A percentile compares a stretch with the other conserved stretches of the same genome.
Conservation (phyloP, 306 rosid genomes). For the Malus sieversii region DNA sequence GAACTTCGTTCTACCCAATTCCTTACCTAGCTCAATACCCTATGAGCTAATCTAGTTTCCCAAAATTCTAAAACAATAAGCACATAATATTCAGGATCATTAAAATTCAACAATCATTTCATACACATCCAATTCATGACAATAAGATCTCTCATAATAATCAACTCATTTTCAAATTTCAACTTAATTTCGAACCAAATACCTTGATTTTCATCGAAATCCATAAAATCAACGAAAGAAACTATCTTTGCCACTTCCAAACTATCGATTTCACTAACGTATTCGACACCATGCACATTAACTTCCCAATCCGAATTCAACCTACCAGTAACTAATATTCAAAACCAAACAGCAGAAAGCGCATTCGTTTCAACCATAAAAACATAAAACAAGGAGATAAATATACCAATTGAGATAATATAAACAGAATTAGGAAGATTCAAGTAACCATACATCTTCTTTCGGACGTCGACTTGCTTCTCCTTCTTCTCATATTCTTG, state of each 20-base stretch:
- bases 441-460: conserved; percentile 57
- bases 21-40: not conserved
- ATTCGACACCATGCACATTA: not conserved
- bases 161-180: not conserved
- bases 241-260: not conserved
- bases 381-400: not conserved
- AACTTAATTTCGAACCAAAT: not conserved
- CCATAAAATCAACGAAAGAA: not conserved
- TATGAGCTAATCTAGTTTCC: not conserved
- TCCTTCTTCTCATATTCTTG: conserved; percentile 91
- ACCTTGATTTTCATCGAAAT: not conserved
- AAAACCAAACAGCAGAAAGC: not conserved
- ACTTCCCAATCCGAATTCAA: not conserved
- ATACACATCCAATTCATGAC: not conserved
- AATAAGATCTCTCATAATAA: not conserved
- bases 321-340: not conserved
- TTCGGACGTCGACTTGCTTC: conserved; percentile 89
- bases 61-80: not conserved
- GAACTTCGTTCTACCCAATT: not conserved
- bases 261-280: not conserved
- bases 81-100: not conserved
- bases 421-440: not conserved
- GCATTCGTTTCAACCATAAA: not conserved
- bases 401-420: not conserved
- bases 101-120: not conserved